Evolutionary conservation across 805 yeast species (phyloP).

Genomic region (Brettanomyces custersianus): DNA sequence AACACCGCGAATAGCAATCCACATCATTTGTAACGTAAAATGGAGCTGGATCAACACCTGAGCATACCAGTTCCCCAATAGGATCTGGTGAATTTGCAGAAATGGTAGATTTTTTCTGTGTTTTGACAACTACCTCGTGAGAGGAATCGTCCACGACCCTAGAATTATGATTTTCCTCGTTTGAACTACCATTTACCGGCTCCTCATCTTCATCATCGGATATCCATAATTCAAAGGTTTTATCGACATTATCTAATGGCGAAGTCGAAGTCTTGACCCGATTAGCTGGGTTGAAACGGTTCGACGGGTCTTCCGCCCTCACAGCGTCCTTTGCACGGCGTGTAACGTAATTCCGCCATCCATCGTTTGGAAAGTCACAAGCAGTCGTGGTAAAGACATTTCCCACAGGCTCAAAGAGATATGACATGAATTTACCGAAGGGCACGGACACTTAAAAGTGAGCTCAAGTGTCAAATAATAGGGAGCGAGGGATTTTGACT

Average conservation of each 20-base stretch:
- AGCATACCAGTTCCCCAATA: too few relatives aligned
- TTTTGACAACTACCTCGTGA: too few relatives aligned
- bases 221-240: conserved; percentile 4
- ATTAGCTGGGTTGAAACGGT: conserved; percentile 3
- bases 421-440: conserved; percentile 1
- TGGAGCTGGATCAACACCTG: conserved; percentile 1
- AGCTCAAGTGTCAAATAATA: too few relatives aligned
- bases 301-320: not conserved
- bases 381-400: too few relatives aligned
- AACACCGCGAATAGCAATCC: not conserved
- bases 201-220: conserved; percentile 3
- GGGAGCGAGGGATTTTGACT: too few relatives aligned
- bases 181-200: not conserved
- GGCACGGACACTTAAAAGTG: too few relatives aligned
- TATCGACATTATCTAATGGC: not conserved
- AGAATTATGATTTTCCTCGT: not conserved
- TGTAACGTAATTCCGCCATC: not conserved
- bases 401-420: conserved; percentile 2
- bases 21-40: not conserved
- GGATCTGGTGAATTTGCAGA: too few relatives aligned
- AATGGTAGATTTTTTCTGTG: too few relatives aligned
- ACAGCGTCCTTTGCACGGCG: not conserved
- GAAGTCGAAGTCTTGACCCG: not conserved
- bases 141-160: conserved; percentile 1
- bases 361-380: too few relatives aligned